These are phyloP conservation scores for Fomitopsis betulina DNA, from an alignment of 1,284 basidiomycete genomes.

Conservation along the genomic window DNA sequence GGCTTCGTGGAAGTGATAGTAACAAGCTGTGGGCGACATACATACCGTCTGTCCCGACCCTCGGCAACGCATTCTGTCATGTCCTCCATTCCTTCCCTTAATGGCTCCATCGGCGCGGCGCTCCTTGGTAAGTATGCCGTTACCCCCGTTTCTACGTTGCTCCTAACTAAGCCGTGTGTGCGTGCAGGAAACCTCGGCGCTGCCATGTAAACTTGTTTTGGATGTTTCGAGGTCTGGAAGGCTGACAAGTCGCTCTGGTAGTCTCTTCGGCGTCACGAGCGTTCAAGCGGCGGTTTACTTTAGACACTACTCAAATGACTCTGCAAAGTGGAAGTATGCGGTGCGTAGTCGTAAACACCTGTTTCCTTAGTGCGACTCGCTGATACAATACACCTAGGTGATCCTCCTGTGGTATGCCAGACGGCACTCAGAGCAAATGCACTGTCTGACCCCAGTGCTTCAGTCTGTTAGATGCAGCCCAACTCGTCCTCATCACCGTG, in stretches of 20 bases:
- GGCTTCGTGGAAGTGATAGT: background rate
- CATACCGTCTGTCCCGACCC: background rate
- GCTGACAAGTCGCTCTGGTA: background rate
- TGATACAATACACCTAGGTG: background rate
- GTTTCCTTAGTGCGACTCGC: background rate
- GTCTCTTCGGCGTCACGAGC: constrained; percentile 10
- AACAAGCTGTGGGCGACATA: background rate
- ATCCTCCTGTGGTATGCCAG: constrained; percentile 1
- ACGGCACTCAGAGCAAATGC: too few relatives aligned
- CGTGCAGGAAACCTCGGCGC: constrained; percentile 1
- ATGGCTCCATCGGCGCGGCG: background rate
- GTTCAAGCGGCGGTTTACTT: constrained; percentile 8
- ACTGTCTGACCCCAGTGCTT: background rate
- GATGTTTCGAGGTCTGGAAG: background rate
- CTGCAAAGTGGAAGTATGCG: background rate
- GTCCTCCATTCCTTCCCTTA: background rate
- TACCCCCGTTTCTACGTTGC: background rate
- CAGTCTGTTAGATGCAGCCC: constrained; percentile 13
- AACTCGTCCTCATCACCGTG: constrained; percentile 10
- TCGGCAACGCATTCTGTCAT: background rate
- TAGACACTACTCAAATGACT: background rate
- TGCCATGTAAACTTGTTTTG: background rate
- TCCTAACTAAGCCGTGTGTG: background rate
- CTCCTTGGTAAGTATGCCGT: background rate
- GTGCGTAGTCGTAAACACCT: background rate